phyloP scores from a whole-genome alignment of 495 filamentous ascomycete genomes.

The Aspergillus haitiensis region DNA sequence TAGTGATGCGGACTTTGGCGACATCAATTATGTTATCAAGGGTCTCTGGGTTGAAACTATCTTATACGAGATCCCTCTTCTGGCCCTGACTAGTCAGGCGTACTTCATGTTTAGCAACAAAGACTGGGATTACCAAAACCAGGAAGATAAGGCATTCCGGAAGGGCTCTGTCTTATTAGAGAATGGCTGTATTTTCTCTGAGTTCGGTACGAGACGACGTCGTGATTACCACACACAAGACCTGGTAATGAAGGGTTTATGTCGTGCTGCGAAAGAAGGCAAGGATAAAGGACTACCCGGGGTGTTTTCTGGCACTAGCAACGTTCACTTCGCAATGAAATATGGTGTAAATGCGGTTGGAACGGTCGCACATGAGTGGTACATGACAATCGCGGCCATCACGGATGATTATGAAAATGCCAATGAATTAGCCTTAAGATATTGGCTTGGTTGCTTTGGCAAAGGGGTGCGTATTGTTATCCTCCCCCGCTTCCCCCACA shows the following conservation, averaged over 20 bases:
- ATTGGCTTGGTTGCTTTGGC: constrained; percentile 91
- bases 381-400: constrained; percentile 95
- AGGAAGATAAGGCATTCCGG: constrained; percentile 75
- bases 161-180: constrained; percentile 78
- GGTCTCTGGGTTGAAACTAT: constrained; percentile 95
- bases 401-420: constrained; percentile 80
- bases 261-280: constrained; percentile 67
- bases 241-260: constrained; percentile 80
- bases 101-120: constrained; percentile 94
- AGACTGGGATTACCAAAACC: constrained; percentile 82
- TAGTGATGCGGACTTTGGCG: constrained; percentile 68
- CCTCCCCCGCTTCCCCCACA: no score
- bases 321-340: constrained; percentile 96
- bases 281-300: constrained; percentile 62
- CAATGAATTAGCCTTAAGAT: constrained; percentile 75
- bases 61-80: constrained; percentile 92
- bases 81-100: constrained; percentile 88
- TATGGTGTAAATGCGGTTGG: constrained; percentile 79
- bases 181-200: constrained; percentile 84
- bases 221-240: constrained; percentile 95
- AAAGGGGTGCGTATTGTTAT: constrained; percentile 59
- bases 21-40: constrained; percentile 68
- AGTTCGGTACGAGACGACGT: constrained; percentile 86
- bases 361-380: constrained; percentile 98
- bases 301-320: constrained; percentile 83